A percentile compares a stretch with the other conserved stretches of the same genome.
These are phyloP conservation scores for Bipolaris cookei DNA, from an alignment of 2,329 filamentous ascomycete genomes.

Conservation along the genomic window DNA sequence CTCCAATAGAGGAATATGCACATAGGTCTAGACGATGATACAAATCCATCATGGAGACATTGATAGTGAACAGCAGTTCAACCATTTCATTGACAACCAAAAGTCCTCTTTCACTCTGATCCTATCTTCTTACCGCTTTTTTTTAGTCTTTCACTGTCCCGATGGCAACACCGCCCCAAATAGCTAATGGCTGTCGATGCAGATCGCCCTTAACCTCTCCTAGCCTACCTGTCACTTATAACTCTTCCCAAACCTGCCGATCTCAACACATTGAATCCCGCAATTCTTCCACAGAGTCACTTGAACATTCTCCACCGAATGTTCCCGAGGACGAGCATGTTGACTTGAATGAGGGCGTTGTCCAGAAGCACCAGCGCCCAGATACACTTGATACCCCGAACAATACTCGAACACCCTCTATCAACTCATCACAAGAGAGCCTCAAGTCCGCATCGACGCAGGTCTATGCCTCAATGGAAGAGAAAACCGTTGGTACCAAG, in stretches of 20 bases:
- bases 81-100: neutral
- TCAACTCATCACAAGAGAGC: neutral
- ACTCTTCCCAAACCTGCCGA: neutral
- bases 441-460: neutral
- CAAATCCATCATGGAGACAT: neutral
- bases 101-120: neutral
- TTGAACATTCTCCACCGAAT: constrained; percentile 1
- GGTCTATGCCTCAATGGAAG: neutral
- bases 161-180: neutral
- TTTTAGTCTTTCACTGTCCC: neutral
- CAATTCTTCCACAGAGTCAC: neutral
- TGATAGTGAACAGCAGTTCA: neutral
- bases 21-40: neutral
- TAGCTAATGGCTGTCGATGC: neutral
- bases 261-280: no score
- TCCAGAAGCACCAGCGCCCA: neutral
- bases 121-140: neutral
- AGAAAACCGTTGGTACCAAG: neutral
- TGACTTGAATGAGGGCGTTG: neutral
- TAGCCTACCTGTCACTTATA: no score
- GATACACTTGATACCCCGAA: neutral
- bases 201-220: neutral
- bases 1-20: neutral
- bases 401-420: neutral
- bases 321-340: neutral